Base-by-base conservation (phyloP, 257 asterid genomes). In the Plectranthus barbatus region DNA sequence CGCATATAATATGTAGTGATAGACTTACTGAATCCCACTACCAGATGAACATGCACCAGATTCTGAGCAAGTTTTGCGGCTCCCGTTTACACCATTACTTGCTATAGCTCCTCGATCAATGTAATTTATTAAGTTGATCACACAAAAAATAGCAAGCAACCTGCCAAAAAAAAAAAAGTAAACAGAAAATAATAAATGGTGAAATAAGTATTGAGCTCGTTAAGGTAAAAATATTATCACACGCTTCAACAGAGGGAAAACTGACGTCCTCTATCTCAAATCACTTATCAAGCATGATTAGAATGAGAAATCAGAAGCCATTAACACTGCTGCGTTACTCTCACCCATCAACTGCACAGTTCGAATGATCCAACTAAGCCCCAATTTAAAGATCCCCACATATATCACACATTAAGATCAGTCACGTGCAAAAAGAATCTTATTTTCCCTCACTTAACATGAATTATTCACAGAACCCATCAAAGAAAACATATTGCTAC, bases 31-130 rank as follows among this genome's bases (percentile, higher is more conserved):
- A 73, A 88, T 86, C 68, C 93, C 95, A 73, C 75, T 80, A 39
- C 90, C 96, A 41, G 83, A 37, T 10, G 93, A 46, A 64, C 96
- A 88, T 39, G 48, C 64, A 56, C 96, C 95, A 67, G 62, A 31
- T 20, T 72, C 62, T 1, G 81, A 63, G 76, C 96, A 88, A 74
- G 72, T 62, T 76, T 26, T 63, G 19, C 64, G 82, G 71, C 84
- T 86, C 63, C 96, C 96, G 62, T 88, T 88, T 44, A 88, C 95
- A 47, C 96, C 96, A 64, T 88, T 88, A 78, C 96, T 88, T 15
- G 95, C 96, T 76, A 88, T 88, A 56, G 90, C 81, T 62, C 96
- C 96, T 6, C 96, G 92, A 71, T 88, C 96, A 12, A 88, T 50
- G 82, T 86, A 88, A 76, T 88, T 88, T 62, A 88, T 46, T 47